Evolutionary conservation across 306 rosid species (phyloP).

Genomic region (Quercus glauca): DNA sequence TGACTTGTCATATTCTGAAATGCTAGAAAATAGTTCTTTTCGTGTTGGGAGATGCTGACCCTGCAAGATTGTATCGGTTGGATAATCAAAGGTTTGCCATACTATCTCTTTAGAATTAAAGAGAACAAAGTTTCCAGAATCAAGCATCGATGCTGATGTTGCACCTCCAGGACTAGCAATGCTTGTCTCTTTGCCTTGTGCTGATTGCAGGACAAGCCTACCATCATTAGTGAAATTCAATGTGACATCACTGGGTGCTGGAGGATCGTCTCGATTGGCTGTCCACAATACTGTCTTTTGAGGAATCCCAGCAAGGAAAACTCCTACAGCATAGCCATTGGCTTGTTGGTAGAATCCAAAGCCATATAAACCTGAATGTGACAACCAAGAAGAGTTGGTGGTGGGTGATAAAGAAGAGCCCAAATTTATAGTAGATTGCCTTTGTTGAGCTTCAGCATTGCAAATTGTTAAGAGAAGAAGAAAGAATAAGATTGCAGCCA

Average conservation of each 20-base stretch:
- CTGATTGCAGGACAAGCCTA: conserved; percentile 5
- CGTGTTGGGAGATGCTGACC: background rate
- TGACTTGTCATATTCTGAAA: conserved; percentile 18
- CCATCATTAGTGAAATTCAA: conserved; percentile 22
- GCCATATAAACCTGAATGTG: conserved; percentile 34
- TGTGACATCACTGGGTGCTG: conserved; percentile 8
- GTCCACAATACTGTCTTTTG: conserved; percentile 29
- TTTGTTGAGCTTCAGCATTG: conserved; percentile 6
- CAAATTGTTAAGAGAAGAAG: no score
- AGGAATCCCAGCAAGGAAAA: conserved; percentile 20
- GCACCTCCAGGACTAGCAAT: background rate
- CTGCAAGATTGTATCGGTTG: conserved; percentile 28
- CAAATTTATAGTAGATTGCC: conserved; percentile 4
- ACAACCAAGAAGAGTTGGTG: conserved; percentile 23
- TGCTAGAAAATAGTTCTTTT: background rate
- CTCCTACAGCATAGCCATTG: conserved; percentile 21
- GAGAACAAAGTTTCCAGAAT: conserved; percentile 28
- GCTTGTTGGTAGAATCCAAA: conserved; percentile 26
- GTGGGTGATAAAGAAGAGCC: conserved; percentile 19
- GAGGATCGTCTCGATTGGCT: conserved; percentile 16
- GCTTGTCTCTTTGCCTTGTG: background rate
- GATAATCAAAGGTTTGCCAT: conserved; percentile 19
- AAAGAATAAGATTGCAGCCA: no score
- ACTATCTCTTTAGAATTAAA: background rate
- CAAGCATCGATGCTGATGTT: conserved; percentile 22